A percentile compares a stretch with the other conserved stretches of the same genome.
Conservation (phyloP, 441 rosid genomes). For the Macaranga tanarius region DNA sequence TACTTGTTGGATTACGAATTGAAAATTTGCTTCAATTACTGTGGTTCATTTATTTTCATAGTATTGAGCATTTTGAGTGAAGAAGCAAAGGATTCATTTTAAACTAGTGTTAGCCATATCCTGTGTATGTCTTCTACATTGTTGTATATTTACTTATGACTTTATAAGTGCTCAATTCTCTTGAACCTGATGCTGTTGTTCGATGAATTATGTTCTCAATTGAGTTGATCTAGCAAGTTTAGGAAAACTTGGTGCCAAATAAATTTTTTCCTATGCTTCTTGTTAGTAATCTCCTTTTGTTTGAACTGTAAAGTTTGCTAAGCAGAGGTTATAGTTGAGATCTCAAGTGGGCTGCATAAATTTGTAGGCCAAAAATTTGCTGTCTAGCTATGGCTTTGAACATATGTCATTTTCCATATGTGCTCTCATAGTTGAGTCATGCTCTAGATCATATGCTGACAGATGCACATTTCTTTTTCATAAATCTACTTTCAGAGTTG, state of each 20-base stretch:
- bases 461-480: background rate
- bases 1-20: constrained; percentile 8
- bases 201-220: background rate
- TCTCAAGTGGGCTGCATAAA: background rate
- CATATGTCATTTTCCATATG: background rate
- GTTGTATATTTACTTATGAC: background rate
- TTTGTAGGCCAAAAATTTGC: background rate
- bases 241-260: background rate
- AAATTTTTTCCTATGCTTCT: background rate
- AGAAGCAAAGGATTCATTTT: background rate
- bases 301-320: background rate
- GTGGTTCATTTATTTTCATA: background rate
- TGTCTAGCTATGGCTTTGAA: background rate
- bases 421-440: background rate
- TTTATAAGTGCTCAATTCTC: background rate
- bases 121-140: background rate
- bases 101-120: background rate
- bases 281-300: background rate
- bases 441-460: background rate
- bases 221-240: background rate
- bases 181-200: constrained; percentile 7
- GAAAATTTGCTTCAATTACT: background rate
- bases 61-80: background rate
- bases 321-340: background rate
- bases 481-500: background rate